Evolutionary conservation across 1,284 basidiomycete genomes (phyloP).

Genomic region (Rhodofomes roseus): DNA sequence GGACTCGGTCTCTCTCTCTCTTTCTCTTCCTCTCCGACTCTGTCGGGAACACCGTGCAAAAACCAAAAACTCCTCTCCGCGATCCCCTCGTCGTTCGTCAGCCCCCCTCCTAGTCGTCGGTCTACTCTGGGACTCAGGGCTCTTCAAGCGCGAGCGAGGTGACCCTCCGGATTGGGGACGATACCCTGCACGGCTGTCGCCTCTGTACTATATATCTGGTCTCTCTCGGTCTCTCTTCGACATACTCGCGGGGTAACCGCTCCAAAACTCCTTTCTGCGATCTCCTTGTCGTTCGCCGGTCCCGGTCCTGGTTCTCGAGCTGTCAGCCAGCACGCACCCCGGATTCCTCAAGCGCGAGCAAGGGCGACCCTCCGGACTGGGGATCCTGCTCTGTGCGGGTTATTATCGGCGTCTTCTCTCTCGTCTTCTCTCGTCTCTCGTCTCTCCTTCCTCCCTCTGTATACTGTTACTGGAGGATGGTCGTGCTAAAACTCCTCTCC

Average conservation of each 20-base stretch:
- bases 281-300: neutral
- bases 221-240: too few species aligned
- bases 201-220: too few species aligned
- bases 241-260: neutral
- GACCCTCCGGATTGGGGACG: neutral
- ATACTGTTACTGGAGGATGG: neutral
- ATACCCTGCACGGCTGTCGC: too few species aligned
- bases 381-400: neutral
- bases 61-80: neutral
- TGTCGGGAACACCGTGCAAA: neutral
- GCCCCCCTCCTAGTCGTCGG: neutral
- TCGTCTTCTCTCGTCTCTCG: neutral
- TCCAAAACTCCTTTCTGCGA: neutral
- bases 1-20: neutral
- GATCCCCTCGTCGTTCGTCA: neutral
- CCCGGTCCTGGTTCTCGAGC: too few species aligned
- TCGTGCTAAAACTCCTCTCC: neutral
- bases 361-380: neutral
- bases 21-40: neutral
- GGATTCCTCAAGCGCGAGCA: neutral
- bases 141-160: neutral
- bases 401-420: neutral
- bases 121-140: neutral
- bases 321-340: neutral
- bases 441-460: neutral